phyloP scores from a whole-genome alignment of 2,329 filamentous ascomycete species.

The Thielaviopsis populi region DNA sequence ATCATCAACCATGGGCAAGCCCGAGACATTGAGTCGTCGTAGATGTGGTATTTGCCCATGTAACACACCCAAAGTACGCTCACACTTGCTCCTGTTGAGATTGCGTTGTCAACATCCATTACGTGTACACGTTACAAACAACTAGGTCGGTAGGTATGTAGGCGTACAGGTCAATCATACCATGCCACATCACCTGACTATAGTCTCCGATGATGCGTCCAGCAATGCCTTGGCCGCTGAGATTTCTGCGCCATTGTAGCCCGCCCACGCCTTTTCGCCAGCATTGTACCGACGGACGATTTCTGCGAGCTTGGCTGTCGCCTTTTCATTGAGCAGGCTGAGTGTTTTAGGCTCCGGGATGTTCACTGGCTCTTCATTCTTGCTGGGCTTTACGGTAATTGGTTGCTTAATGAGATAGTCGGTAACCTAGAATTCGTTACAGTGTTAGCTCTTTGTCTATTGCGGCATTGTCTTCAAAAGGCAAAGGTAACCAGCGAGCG shows the following conservation, averaged over 20 bases:
- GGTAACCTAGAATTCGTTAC: constrained; percentile 30
- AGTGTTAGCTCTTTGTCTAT: neutral
- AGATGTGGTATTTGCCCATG: neutral
- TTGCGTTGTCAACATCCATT: neutral
- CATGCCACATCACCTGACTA: constrained; percentile 27
- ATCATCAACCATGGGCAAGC: too few relatives aligned
- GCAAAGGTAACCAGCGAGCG: neutral
- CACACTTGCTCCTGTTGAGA: neutral
- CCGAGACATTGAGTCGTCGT: neutral
- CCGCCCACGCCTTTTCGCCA: constrained; percentile 52
- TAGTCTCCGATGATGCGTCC: constrained; percentile 33
- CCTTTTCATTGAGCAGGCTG: constrained; percentile 53
- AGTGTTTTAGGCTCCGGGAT: constrained; percentile 44
- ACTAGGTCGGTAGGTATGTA: neutral
- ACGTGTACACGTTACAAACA: neutral
- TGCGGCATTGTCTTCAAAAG: neutral
- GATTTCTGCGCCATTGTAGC: constrained; percentile 57
- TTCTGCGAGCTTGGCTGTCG: constrained; percentile 60
- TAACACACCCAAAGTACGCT: neutral
- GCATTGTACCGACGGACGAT: constrained; percentile 52
- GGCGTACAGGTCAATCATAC: neutral
- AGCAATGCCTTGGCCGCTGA: constrained; percentile 55
- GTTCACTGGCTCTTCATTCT: constrained; percentile 35
- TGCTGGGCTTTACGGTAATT: constrained; percentile 31
- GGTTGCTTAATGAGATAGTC: constrained; percentile 33